A percentile compares a stretch with the other conserved stretches of the same genome.
Conservation (phyloP, 139 green algal genomes). For the Limnomonas spitsbergensis region DNA sequence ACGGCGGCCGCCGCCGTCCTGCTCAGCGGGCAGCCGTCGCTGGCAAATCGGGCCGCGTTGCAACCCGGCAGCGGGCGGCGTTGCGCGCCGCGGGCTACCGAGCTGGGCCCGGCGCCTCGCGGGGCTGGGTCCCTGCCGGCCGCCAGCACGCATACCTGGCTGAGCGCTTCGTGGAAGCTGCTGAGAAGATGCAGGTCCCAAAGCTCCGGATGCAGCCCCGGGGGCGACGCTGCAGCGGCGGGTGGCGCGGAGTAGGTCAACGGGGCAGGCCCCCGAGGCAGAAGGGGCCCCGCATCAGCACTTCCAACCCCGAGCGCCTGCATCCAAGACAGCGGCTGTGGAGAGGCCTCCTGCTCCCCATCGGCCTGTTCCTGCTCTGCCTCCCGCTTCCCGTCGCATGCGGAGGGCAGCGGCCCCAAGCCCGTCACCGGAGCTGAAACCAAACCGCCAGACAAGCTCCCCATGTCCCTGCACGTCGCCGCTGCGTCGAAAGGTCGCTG, state of each 20-base stretch:
- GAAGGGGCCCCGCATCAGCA: too few species aligned
- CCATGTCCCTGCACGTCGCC: too few species aligned
- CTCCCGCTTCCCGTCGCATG: too few species aligned
- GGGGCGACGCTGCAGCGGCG: not conserved
- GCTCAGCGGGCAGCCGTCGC: too few species aligned
- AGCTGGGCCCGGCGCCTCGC: too few species aligned
- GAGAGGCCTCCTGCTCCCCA: too few species aligned
- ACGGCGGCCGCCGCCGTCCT: not conserved
- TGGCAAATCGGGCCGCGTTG: not conserved
- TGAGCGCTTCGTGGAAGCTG: not conserved
- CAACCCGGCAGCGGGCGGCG: not conserved
- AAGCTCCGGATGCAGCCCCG: not conserved
- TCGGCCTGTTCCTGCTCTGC: not conserved
- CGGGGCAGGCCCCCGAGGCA: not conserved
- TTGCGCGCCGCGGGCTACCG: not conserved
- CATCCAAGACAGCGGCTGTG: too few species aligned
- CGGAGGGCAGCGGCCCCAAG: too few species aligned
- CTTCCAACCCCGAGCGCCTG: too few species aligned
- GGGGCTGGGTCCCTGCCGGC: not conserved
- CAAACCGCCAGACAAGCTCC: too few species aligned
- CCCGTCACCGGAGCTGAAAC: too few species aligned
- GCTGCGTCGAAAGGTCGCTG: too few species aligned
- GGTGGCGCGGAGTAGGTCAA: not conserved
- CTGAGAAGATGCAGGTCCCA: not conserved
- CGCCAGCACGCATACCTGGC: not conserved